These are phyloP conservation scores for Coniella vitis DNA, from an alignment of 2,329 filamentous ascomycete species.

Conservation along the genomic window DNA sequence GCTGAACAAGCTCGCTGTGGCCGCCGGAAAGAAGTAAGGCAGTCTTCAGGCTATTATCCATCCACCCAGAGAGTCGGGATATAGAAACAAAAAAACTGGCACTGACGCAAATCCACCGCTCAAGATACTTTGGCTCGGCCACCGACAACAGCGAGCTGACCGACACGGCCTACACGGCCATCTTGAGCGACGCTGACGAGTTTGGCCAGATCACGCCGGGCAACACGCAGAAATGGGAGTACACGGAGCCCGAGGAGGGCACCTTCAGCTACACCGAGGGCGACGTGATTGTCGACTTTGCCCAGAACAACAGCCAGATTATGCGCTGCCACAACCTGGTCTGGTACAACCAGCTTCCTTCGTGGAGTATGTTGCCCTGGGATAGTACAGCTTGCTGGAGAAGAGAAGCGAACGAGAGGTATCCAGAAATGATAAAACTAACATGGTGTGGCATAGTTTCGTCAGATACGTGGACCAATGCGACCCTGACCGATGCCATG, in stretches of 20 bases:
- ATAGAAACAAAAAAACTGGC: background rate
- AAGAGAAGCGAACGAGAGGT: too few species aligned
- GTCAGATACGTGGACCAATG: conserved; percentile 46
- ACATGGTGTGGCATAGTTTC: conserved; percentile 1
- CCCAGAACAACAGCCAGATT: conserved; percentile 40
- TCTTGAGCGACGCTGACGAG: conserved; percentile 47
- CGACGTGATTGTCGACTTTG: conserved; percentile 44
- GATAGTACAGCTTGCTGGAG: too few species aligned
- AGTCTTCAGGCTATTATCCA: background rate
- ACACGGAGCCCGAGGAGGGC: conserved; percentile 48
- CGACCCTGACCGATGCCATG: conserved; percentile 45
- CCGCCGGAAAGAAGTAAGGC: conserved; percentile 39
- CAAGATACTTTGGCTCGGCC: conserved; percentile 55
- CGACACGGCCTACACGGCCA: conserved; percentile 47
- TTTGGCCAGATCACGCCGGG: conserved; percentile 60
- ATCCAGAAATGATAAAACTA: background rate
- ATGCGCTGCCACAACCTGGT: conserved; percentile 57
- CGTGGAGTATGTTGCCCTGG: conserved; percentile 29
- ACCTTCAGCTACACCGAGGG: conserved; percentile 53
- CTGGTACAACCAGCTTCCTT: conserved; percentile 46
- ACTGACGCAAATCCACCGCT: background rate
- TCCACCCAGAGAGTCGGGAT: background rate
- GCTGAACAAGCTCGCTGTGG: conserved; percentile 47
- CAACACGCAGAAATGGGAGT: conserved; percentile 59
- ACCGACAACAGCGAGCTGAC: conserved; percentile 51